These are phyloP conservation scores for Bipolaris bicolor DNA, from an alignment of 2,329 filamentous ascomycete species.

Conservation along the genomic window DNA sequence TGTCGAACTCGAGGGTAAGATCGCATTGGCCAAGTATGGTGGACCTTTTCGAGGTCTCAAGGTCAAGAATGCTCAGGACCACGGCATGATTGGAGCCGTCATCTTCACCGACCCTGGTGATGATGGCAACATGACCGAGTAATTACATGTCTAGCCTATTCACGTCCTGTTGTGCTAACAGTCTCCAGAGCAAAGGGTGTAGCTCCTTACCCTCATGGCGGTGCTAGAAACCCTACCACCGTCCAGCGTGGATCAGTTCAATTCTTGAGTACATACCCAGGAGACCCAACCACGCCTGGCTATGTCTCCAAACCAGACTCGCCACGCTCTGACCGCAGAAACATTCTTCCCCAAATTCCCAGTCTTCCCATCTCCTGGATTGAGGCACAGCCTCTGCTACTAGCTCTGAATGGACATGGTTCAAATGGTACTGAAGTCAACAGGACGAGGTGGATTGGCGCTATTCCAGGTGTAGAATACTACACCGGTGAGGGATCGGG, in stretches of 20 bases:
- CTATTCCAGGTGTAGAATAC: conserved; percentile 45
- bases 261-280: conserved; percentile 66
- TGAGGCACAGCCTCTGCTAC: conserved; percentile 80
- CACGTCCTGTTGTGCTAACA: not conserved
- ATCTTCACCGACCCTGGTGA: conserved; percentile 56
- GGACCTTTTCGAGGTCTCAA: conserved; percentile 56
- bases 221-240: conserved; percentile 53
- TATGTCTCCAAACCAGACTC: conserved; percentile 85
- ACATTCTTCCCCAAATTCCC: conserved; percentile 75
- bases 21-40: conserved; percentile 55
- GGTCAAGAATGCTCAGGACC: conserved; percentile 55
- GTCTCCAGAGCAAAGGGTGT: conserved; percentile 49
- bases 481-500: conserved; percentile 59
- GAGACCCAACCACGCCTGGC: conserved; percentile 54
- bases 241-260: conserved; percentile 57
- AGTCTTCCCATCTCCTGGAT: conserved; percentile 85
- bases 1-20: conserved; percentile 55
- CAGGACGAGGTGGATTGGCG: conserved; percentile 47
- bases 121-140: conserved; percentile 55
- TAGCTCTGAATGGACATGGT: conserved; percentile 81
- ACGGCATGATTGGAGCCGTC: conserved; percentile 54
- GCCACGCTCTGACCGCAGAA: conserved; percentile 70
- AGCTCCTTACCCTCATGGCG: conserved; percentile 51
- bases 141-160: not conserved
- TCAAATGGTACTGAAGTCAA: conserved; percentile 58